Percentiles rank a stretch among this genome's conserved stretches.
phyloP scores from a whole-genome alignment of 2,329 filamentous ascomycete genomes.

The Phialocephala subalpina region DNA sequence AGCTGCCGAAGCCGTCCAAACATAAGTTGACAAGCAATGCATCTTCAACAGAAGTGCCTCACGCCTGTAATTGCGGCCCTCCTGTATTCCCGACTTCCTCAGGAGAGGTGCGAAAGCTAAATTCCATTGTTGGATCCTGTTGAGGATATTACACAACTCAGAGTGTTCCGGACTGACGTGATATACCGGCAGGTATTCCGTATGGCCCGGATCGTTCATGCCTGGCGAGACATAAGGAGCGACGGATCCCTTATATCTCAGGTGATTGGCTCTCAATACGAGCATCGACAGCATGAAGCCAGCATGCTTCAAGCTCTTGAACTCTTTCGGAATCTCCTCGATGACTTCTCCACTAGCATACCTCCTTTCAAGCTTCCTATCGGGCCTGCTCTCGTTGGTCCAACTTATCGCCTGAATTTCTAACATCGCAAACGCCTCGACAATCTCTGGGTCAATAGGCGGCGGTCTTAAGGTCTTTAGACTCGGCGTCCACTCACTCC shows the following conservation, averaged over 20 bases:
- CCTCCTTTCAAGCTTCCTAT: not conserved
- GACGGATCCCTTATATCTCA: not conserved
- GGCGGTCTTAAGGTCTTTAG: not conserved
- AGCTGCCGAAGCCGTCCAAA: not conserved
- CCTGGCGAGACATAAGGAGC: not conserved
- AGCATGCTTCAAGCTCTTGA: not conserved
- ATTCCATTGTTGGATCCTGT: not conserved
- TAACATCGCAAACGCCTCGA: not conserved
- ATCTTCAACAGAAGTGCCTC: not conserved
- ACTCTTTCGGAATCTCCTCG: not conserved
- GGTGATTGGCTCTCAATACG: not conserved
- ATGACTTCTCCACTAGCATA: not conserved
- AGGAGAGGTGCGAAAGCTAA: not conserved
- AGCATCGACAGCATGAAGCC: not conserved
- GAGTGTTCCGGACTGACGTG: not conserved
- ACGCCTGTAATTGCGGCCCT: not conserved
- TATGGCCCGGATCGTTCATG: not conserved
- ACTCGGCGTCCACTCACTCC: not conserved
- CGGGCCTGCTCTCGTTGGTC: not conserved
- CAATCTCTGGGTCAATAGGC: not conserved
- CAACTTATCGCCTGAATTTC: not conserved
- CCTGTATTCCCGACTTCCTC: not conserved
- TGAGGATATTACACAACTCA: not conserved
- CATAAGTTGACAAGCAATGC: not conserved
- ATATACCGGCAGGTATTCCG: not conserved